Evolutionary conservation across 805 yeast species (phyloP).

Genomic region (Maudiozyma saulgeensis): DNA sequence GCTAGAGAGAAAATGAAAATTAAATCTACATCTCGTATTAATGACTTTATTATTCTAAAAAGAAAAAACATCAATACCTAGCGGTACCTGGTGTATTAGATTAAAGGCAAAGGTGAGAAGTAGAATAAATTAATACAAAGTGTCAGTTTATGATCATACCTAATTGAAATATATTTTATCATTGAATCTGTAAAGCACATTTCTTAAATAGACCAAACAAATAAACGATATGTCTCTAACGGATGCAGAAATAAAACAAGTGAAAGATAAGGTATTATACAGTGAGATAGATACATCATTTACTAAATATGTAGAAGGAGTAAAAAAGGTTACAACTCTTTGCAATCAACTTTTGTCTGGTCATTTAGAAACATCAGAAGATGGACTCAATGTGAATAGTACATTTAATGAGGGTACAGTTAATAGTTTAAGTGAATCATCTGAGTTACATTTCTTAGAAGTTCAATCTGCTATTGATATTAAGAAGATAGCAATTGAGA

Average conservation of each 20-base stretch:
- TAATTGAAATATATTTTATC: no score
- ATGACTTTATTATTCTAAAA: no score
- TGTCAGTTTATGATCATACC: no score
- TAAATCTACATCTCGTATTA: no score
- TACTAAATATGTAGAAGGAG: constrained; percentile 18
- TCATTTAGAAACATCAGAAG: constrained; percentile 10
- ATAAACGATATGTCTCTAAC: constrained; percentile 3
- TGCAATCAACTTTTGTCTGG: constrained; percentile 16
- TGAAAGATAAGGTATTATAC: constrained; percentile 17
- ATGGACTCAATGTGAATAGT: background rate
- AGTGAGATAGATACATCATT: constrained; percentile 21
- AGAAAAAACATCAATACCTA: no score
- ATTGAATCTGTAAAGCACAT: no score
- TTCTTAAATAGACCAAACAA: background rate
- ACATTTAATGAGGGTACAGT: constrained; percentile 8
- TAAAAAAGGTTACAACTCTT: constrained; percentile 13
- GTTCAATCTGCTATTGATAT: constrained; percentile 20
- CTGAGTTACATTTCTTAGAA: constrained; percentile 17
- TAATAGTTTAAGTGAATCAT: constrained; percentile 7
- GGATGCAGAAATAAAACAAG: constrained; percentile 11
- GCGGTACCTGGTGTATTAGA: no score
- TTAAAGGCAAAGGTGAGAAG: no score
- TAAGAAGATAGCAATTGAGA: constrained; percentile 17
- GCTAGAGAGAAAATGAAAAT: no score
- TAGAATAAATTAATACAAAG: no score